Conservation (phyloP, 2,329 filamentous ascomycete species). For the Teratosphaeria zuluensis region DNA sequence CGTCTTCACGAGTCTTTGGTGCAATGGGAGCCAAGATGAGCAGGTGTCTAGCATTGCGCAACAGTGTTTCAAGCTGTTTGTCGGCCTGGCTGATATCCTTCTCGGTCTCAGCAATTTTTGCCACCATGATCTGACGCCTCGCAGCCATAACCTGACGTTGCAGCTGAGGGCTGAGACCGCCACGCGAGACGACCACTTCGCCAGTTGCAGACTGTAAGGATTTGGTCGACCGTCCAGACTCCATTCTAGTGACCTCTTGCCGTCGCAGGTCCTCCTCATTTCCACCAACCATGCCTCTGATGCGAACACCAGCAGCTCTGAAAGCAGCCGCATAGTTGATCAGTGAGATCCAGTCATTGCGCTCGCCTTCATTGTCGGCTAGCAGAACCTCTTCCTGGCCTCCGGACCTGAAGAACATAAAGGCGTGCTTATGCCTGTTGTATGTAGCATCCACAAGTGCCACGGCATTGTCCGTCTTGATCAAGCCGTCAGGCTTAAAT, state of each 20-base stretch:
- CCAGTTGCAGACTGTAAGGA: conserved; percentile 61
- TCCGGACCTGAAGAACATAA: conserved; percentile 78
- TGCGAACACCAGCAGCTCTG: conserved; percentile 79
- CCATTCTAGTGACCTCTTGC: conserved; percentile 61
- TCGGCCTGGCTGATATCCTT: conserved; percentile 64
- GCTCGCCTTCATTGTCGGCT: conserved; percentile 79
- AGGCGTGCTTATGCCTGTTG: conserved; percentile 91
- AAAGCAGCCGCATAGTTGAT: conserved; percentile 96
- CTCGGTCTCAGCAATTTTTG: conserved; percentile 75
- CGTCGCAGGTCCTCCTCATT: conserved; percentile 61
- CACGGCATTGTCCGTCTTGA: conserved; percentile 89
- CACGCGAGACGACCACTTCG: conserved; percentile 56
- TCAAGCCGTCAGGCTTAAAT: conserved; percentile 87
- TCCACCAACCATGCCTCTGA: conserved; percentile 75
- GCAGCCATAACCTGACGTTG: conserved; percentile 78
- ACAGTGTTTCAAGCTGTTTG: conserved; percentile 69
- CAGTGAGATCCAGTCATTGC: conserved; percentile 94
- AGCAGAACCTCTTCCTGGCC: conserved; percentile 84
- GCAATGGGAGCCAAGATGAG: conserved; percentile 84
- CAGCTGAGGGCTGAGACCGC: conserved; percentile 50
- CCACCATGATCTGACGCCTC: conserved; percentile 69
- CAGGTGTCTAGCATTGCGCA: conserved; percentile 84
- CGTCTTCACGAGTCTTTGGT: conserved; percentile 75
- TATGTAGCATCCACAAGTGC: conserved; percentile 79
- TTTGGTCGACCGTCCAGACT: conserved; percentile 38